Conservation (phyloP, 805 yeast genomes). For the Starmerella stellata region DNA sequence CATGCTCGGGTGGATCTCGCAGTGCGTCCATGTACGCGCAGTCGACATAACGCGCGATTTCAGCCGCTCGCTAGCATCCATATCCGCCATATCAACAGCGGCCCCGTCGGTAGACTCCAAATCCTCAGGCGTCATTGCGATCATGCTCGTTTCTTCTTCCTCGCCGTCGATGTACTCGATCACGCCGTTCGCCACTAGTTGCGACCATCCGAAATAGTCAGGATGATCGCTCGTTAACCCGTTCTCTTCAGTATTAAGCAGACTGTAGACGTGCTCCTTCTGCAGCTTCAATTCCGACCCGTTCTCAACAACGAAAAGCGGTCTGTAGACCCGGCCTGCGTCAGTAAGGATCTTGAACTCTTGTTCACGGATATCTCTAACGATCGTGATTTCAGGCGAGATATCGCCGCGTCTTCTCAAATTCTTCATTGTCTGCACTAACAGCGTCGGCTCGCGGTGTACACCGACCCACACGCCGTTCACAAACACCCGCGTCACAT, state of each 20-base stretch:
- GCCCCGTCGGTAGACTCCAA: constrained; percentile 38
- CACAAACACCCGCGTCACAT: constrained; percentile 84
- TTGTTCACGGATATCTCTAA: constrained; percentile 90
- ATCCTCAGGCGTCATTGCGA: constrained; percentile 98
- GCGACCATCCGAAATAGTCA: constrained; percentile 57
- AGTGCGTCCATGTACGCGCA: constrained; percentile 81
- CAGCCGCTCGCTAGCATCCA: constrained; percentile 56
- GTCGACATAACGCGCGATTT: constrained; percentile 46
- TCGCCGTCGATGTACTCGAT: constrained; percentile 97
- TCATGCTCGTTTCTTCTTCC: constrained; percentile 95
- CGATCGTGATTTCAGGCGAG: constrained; percentile 87
- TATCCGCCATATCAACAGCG: constrained; percentile 18
- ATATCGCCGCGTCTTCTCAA: constrained; percentile 91
- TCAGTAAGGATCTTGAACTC: constrained; percentile 93
- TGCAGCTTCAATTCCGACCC: constrained; percentile 66
- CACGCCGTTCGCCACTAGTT: constrained; percentile 65
- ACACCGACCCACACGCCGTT: constrained; percentile 99
- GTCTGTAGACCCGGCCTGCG: constrained; percentile 97
- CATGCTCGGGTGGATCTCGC: constrained; percentile 98
- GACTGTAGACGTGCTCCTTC: constrained; percentile 63
- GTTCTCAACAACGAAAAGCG: constrained; percentile 82
- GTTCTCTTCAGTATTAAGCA: constrained; percentile 37
- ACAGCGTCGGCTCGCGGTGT: constrained; percentile 84
- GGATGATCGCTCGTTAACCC: constrained; percentile 35
- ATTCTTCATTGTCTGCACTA: constrained; percentile 77